A percentile compares a stretch with the other conserved stretches of the same genome.
phyloP scores from a whole-genome alignment of 2,329 filamentous ascomycete species.

The Sarocladium kiliense region DNA sequence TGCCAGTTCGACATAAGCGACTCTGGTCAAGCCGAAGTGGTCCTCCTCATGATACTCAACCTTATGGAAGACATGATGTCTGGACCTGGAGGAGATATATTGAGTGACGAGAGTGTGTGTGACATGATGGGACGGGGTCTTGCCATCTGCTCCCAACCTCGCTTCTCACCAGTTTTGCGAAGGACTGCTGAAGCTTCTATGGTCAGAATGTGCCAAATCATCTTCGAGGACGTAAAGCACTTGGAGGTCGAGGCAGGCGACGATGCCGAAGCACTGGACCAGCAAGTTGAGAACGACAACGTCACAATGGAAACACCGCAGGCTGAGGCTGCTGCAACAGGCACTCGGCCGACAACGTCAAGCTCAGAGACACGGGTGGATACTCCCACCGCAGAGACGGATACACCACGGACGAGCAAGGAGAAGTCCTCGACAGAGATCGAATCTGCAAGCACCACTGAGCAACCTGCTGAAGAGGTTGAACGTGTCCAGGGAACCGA shows the following conservation, averaged over 20 bases:
- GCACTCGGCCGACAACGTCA: conserved; percentile 8
- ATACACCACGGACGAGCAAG: background rate
- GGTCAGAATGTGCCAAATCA: conserved; percentile 98
- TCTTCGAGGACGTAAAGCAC: conserved; percentile 88
- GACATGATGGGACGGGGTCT: conserved; percentile 99
- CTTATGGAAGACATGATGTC: conserved; percentile 99
- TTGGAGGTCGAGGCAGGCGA: conserved; percentile 72
- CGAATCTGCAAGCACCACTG: background rate
- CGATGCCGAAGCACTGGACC: conserved; percentile 60
- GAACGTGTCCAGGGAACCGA: conserved; percentile 10
- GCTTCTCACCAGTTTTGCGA: conserved; percentile 84
- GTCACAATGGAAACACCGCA: conserved; percentile 63
- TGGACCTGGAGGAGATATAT: conserved; percentile 80
- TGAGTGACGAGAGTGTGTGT: conserved; percentile 98
- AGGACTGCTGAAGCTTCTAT: conserved; percentile 93
- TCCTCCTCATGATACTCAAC: conserved; percentile 87
- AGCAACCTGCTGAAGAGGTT: conserved; percentile 11
- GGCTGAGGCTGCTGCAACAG: conserved; percentile 10
- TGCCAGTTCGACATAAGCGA: conserved; percentile 97
- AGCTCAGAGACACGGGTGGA: conserved; percentile 8
- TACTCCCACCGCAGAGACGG: conserved; percentile 5
- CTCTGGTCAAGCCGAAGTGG: conserved; percentile 89
- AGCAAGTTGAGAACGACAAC: conserved; percentile 60
- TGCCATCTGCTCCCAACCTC: conserved; percentile 92
- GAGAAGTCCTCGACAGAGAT: conserved; percentile 8